phyloP scores from a whole-genome alignment of 805 yeast species.

The Cyberlindnera nakhonratchasimensis region DNA sequence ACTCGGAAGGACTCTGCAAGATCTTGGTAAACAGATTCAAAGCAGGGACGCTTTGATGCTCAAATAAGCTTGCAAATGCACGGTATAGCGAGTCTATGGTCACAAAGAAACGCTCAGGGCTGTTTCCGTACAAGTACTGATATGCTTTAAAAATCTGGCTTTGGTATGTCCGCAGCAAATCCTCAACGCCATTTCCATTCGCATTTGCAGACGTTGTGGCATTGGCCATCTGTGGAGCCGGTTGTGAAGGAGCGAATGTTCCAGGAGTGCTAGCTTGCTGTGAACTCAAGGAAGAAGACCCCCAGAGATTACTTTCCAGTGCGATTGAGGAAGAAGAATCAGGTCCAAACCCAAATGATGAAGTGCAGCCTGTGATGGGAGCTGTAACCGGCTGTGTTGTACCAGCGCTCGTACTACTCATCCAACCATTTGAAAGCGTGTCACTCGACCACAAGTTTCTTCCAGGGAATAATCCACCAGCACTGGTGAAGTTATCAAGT shows the following conservation, averaged over 20 bases:
- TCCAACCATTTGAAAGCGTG: slow-evolving; percentile 6
- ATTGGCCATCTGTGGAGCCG: background rate
- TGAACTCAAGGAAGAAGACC: background rate
- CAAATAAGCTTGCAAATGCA: slow-evolving; percentile 4
- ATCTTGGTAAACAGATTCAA: slow-evolving; percentile 14
- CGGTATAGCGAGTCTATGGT: slow-evolving; percentile 6
- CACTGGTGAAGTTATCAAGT: slow-evolving; percentile 10
- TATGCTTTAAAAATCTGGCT: slow-evolving; percentile 11
- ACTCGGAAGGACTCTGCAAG: slow-evolving; percentile 12
- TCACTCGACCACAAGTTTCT: slow-evolving; percentile 8
- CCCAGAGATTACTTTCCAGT: background rate
- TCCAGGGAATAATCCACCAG: slow-evolving; percentile 8
- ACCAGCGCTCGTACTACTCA: too few relatives aligned
- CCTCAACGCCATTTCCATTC: slow-evolving; percentile 5
- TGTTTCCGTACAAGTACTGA: slow-evolving; percentile 3
- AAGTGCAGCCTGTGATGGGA: too few relatives aligned
- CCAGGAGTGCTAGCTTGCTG: background rate
- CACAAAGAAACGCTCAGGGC: slow-evolving; percentile 4
- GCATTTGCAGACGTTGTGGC: too few relatives aligned
- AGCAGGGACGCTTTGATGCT: slow-evolving; percentile 1
- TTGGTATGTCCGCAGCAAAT: slow-evolving; percentile 7
- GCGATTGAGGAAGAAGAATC: background rate
- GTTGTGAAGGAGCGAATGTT: background rate
- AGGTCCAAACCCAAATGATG: too few relatives aligned
- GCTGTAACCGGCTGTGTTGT: too few relatives aligned